Conservation (phyloP, 1,284 basidiomycete genomes). For the Boletus smithii region DNA sequence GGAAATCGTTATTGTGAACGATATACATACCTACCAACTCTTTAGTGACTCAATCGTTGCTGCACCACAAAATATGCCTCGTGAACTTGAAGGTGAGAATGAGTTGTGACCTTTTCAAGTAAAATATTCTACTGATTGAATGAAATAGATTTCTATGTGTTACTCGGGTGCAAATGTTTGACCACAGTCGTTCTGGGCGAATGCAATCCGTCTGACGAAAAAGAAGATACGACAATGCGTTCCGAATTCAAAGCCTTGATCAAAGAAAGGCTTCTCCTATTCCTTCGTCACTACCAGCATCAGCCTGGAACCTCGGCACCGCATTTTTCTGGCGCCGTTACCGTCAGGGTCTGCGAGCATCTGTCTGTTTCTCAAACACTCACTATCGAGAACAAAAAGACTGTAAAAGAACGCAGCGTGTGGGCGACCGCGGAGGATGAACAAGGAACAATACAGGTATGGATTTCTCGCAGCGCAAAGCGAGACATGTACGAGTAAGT, state of each 20-base stretch:
- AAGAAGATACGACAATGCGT: background rate
- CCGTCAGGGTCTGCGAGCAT: background rate
- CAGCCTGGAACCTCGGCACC: background rate
- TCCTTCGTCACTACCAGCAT: background rate
- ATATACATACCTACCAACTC: constrained; percentile 1
- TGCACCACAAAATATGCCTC: constrained; percentile 6
- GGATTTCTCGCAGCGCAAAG: background rate
- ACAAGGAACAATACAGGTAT: background rate
- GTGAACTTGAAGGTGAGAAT: constrained; percentile 8
- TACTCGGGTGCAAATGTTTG: background rate
- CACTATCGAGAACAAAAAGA: background rate
- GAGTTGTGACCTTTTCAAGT: constrained; percentile 9
- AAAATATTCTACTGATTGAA: background rate
- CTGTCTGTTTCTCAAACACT: background rate
- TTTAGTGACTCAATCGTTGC: constrained; percentile 7
- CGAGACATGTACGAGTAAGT: background rate
- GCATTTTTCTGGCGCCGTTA: background rate
- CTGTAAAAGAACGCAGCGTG: background rate
- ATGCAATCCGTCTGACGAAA: background rate
- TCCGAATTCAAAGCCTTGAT: background rate
- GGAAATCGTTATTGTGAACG: constrained; percentile 12
- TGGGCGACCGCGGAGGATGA: background rate
- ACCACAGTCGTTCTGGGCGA: background rate
- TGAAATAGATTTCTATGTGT: background rate
- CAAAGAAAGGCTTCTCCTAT: background rate